Percentiles rank a stretch among this genome's conserved stretches.
phyloP scores from a whole-genome alignment of 306 rosid genomes.

The Malus asiatica region DNA sequence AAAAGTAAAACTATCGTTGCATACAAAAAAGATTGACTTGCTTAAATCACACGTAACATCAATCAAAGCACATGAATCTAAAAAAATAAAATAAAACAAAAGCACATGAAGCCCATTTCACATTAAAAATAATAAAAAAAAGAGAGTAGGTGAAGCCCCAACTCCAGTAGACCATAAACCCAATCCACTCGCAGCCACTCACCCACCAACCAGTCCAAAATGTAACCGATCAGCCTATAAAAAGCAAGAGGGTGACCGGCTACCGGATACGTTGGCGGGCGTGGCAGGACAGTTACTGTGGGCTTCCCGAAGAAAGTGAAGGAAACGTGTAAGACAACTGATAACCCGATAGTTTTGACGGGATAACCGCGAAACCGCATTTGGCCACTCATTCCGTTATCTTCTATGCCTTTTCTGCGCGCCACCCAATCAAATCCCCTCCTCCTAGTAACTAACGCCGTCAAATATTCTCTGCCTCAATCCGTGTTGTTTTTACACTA shows the following conservation, averaged over 20 bases:
- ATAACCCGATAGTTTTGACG: background rate
- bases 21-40: background rate
- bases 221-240: background rate
- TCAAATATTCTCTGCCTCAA: background rate
- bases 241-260: background rate
- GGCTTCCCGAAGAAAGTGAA: background rate
- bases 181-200: background rate
- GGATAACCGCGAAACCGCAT: background rate
- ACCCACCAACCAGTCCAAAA: background rate
- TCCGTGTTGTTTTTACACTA: background rate
- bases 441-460: background rate
- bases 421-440: background rate
- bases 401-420: background rate
- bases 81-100: background rate
- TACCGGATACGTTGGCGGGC: background rate
- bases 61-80: background rate
- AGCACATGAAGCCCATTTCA: background rate
- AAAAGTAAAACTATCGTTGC: background rate
- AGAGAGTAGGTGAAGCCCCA: background rate
- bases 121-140: background rate
- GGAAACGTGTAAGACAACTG: constrained; percentile 7
- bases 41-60: background rate
- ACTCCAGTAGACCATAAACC: background rate
- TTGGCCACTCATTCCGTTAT: constrained; percentile 15
- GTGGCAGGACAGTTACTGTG: background rate